phyloP scores from a whole-genome alignment of 1,284 basidiomycete species.

The Coniophora puteana region DNA sequence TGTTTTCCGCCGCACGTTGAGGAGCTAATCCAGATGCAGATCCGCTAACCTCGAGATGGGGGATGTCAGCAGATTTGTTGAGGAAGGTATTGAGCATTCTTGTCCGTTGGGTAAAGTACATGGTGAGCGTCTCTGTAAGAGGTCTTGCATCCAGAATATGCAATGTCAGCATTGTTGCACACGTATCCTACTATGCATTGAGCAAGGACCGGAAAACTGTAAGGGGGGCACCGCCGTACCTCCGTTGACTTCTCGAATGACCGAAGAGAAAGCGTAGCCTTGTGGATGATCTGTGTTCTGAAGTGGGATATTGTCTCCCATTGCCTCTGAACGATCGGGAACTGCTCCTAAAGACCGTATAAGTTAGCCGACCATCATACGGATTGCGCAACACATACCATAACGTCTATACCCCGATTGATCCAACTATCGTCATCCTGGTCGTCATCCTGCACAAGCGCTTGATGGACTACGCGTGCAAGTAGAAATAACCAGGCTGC shows the following conservation, averaged over 20 bases:
- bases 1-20: slow-evolving; percentile 35
- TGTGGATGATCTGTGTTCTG: slow-evolving; percentile 80
- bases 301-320: slow-evolving; percentile 87
- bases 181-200: slow-evolving; percentile 48
- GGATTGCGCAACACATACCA: slow-evolving; percentile 37
- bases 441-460: slow-evolving; percentile 54
- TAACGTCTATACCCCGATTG: slow-evolving; percentile 57
- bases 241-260: slow-evolving; percentile 46
- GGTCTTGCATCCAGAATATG: slow-evolving; percentile 83
- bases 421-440: slow-evolving; percentile 62
- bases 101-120: slow-evolving; percentile 70
- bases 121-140: slow-evolving; percentile 63
- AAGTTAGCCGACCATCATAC: slow-evolving; percentile 9
- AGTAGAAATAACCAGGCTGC: slow-evolving; percentile 87
- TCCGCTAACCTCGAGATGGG: no score
- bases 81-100: slow-evolving; percentile 57
- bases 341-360: slow-evolving; percentile 56
- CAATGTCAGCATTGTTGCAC: slow-evolving; percentile 74
- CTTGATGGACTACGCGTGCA: slow-evolving; percentile 75
- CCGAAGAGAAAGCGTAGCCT: slow-evolving; percentile 72
- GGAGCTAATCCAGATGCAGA: slow-evolving; percentile 5
- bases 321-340: slow-evolving; percentile 82
- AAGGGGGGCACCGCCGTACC: slow-evolving; percentile 31
- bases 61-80: slow-evolving; percentile 27
- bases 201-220: slow-evolving; percentile 8